Evolutionary conservation across 1,284 basidiomycete species (phyloP).

Genomic region (Cutaneotrichosporon spelunceum): DNA sequence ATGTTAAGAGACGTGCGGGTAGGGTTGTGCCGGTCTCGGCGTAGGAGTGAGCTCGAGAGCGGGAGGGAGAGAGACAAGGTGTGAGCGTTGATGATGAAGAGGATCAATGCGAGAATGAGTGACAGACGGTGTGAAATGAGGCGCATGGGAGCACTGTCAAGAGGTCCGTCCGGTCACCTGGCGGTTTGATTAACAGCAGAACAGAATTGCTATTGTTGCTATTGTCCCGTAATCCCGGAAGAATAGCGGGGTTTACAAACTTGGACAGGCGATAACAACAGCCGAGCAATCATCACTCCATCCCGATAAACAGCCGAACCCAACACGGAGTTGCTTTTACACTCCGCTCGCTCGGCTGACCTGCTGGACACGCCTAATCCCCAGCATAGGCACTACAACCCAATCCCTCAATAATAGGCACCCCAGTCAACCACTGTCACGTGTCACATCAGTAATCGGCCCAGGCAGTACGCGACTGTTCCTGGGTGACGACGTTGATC

Average conservation of each 20-base stretch:
- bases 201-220: neutral
- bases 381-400: no score
- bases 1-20: neutral
- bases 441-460: no score
- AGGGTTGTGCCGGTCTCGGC: no score
- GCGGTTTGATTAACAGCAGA: no score
- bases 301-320: neutral
- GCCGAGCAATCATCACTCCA: neutral
- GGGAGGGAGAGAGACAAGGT: neutral
- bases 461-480: neutral
- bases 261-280: constrained; percentile 10
- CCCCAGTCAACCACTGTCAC: no score
- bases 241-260: no score
- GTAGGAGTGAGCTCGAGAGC: neutral
- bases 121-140: neutral
- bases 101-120: neutral
- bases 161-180: neutral
- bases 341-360: no score
- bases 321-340: neutral
- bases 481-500: neutral
- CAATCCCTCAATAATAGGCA: neutral
- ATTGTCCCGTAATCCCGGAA: neutral
- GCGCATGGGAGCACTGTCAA: no score
- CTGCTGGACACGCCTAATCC: no score
- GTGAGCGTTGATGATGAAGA: neutral